Percentiles rank a stretch among this genome's conserved stretches.
Evolutionary conservation across 2,329 filamentous ascomycete species (phyloP).

Genomic region (Monilinia fructigena): DNA sequence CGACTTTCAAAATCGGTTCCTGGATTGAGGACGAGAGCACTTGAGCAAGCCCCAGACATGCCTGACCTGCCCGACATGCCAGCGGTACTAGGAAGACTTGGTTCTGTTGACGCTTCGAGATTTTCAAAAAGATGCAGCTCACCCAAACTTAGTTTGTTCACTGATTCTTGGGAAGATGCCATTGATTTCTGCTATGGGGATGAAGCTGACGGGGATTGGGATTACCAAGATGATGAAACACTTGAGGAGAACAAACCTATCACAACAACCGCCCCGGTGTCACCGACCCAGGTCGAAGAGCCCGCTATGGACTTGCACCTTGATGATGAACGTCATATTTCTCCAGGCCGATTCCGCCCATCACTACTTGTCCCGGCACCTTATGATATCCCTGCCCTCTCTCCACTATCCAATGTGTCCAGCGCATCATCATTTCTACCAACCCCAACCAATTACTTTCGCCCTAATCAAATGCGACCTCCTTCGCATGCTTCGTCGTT

Average conservation of each 20-base stretch:
- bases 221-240: conserved; percentile 63
- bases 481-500: conserved; percentile 52
- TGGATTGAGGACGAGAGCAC: conserved; percentile 41
- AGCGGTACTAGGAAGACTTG: conserved; percentile 11
- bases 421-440: conserved; percentile 28
- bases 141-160: background rate
- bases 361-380: conserved; percentile 36
- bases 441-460: conserved; percentile 32
- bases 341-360: conserved; percentile 37
- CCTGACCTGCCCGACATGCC: conserved; percentile 20
- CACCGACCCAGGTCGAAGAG: conserved; percentile 22
- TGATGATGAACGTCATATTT: conserved; percentile 31
- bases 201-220: conserved; percentile 64
- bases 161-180: conserved; percentile 63
- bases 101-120: conserved; percentile 6
- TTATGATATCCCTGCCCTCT: conserved; percentile 38
- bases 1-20: conserved; percentile 38
- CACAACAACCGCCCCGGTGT: conserved; percentile 36
- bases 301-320: conserved; percentile 29
- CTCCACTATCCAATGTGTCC: conserved; percentile 36
- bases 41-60: conserved; percentile 21
- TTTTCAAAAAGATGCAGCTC: conserved; percentile 5
- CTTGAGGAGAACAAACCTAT: conserved; percentile 48
- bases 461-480: conserved; percentile 32
- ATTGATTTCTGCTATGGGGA: conserved; percentile 72